Base-by-base conservation (phyloP, 73 alveolate genomes). In the Paramecium pentaurelia region DNA sequence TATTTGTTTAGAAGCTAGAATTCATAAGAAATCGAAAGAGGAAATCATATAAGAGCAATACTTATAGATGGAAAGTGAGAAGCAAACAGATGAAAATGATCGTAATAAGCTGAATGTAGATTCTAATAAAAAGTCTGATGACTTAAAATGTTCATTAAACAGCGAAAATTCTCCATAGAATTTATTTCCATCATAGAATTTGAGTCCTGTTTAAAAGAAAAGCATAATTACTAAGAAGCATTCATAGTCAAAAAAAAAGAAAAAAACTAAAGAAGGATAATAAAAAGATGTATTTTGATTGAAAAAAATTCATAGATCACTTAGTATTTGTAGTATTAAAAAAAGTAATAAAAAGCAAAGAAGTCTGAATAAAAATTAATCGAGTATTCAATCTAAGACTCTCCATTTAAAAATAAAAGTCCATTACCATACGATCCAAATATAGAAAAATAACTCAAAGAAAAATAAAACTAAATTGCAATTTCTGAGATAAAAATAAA, bases 361-460 rank as follows among this genome's bases (percentile, higher is more conserved):
- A 73, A 73, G 47, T 32, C 38, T 4, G 60, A 73, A 30, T 38
- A 73, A 38, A 73, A 73, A 73, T 37, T 40, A 9, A 73, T 37
- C 37, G 87, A 73, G 14, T 73, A 73, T 38, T 37, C 58, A 20
- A 73, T 73, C 6, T 73, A 73, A n/a, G 87, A 73, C 37, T 73
- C 87, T 22, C 87, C 87, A 16, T 73, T 73, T 73, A 73, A 73
- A n/a, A 37, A 73, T 12, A 37, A 73, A 73, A 73, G 87, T 12
- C 58, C 60, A 36, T 9, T 73, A 22, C 87, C 87, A 3, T 14
- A 40, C 11, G 60, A 73, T 73, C 60, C 91, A 42, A 16, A 6
- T 20, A 7, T 25, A 32, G 91, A 80, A 5, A 40, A 80, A 47
- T 27, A 80, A 25, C 22, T 80, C 3, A 80, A 80, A 64, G 91